Percentiles rank a stretch among this genome's conserved stretches.
phyloP scores from a whole-genome alignment of 177 flowering plant species.

The Tripterygium wilfordii region DNA sequence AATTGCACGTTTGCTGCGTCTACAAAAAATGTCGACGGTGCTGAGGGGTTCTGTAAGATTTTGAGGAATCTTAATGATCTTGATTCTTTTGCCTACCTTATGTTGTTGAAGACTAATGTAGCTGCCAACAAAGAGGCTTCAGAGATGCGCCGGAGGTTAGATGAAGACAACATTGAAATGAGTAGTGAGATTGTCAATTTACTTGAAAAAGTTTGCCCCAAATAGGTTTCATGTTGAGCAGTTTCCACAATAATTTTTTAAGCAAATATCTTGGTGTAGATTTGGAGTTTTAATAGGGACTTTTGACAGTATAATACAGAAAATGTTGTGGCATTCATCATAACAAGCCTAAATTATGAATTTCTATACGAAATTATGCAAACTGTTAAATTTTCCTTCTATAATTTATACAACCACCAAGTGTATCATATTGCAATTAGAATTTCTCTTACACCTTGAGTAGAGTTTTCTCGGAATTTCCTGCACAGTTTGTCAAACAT shows the following conservation, averaged over 20 bases:
- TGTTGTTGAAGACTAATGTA: constrained; percentile 38
- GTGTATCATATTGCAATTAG: too few species aligned
- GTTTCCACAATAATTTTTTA: too few species aligned
- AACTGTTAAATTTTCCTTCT: too few species aligned
- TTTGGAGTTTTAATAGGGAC: too few species aligned
- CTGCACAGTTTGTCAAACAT: too few species aligned
- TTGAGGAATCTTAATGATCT: constrained; percentile 37
- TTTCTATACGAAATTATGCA: too few species aligned
- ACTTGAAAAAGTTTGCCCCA: constrained; percentile 35
- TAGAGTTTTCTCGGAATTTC: too few species aligned
- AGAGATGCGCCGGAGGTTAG: constrained; percentile 36
- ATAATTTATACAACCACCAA: too few species aligned
- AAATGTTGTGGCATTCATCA: not conserved
- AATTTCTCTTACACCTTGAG: too few species aligned
- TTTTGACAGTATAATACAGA: not conserved
- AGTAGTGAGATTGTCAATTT: constrained; percentile 29
- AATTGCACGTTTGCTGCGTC: too few species aligned
- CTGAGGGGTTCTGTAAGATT: constrained; percentile 45
- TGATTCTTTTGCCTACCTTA: constrained; percentile 26
- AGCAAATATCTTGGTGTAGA: too few species aligned
- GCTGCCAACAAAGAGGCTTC: constrained; percentile 45
- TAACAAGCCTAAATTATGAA: too few species aligned
- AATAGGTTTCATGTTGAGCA: constrained; percentile 3
- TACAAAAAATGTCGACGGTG: constrained; percentile 44
- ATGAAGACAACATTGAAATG: constrained; percentile 36